A percentile compares a stretch with the other conserved stretches of the same genome.
phyloP scores from a whole-genome alignment of 441 rosid species.

The Brassica hybrid region DNA sequence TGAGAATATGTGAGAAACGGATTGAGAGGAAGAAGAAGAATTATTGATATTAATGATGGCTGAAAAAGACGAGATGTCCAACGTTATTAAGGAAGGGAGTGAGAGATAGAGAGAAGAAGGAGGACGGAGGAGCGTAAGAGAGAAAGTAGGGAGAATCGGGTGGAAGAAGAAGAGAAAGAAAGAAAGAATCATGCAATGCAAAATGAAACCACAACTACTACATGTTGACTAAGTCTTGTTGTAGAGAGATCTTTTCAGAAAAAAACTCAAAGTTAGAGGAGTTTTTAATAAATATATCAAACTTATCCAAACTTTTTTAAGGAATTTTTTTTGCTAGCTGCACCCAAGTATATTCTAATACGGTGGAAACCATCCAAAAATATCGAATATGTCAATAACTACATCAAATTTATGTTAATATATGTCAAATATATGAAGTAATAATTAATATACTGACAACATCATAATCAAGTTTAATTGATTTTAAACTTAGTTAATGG shows the following conservation, averaged over 20 bases:
- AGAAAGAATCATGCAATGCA: constrained; percentile 45
- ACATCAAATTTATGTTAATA: too few relatives aligned
- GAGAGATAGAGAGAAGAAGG: constrained; percentile 16
- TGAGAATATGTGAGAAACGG: constrained; percentile 31
- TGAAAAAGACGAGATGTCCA: constrained; percentile 6
- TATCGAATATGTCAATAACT: too few relatives aligned
- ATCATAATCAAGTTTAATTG: too few relatives aligned
- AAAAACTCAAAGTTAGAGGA: too few relatives aligned
- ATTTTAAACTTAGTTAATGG: too few relatives aligned
- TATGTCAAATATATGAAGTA: too few relatives aligned
- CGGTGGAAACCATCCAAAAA: too few relatives aligned
- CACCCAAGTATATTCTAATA: too few relatives aligned
- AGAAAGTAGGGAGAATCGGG: constrained; percentile 26
- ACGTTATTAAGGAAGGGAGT: constrained; percentile 17
- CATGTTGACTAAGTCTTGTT: constrained; percentile 3
- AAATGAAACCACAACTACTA: constrained; percentile 32
- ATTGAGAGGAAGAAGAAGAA: constrained; percentile 21
- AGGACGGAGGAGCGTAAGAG: background rate
- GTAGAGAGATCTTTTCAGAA: too few relatives aligned
- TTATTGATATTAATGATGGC: constrained; percentile 24
- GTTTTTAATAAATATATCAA: background rate
- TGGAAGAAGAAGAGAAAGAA: constrained; percentile 18
- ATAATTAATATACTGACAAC: too few relatives aligned
- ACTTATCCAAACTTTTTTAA: background rate
- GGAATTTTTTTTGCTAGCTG: background rate